Base-by-base conservation (phyloP, 139 green algal species). In the Tetradesmus obliquus region DNA sequence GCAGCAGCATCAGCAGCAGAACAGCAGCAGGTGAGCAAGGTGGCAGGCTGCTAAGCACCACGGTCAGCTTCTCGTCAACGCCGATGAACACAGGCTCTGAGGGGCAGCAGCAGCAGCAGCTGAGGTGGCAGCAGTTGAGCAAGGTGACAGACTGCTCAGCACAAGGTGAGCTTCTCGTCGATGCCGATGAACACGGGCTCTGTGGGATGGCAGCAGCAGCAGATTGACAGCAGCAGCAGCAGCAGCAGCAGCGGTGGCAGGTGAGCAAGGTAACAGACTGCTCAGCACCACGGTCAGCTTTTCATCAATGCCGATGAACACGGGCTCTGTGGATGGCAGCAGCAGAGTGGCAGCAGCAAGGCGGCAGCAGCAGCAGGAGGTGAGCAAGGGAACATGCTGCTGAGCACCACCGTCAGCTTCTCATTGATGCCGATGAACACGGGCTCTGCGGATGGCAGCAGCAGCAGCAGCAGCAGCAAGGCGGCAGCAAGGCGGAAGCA, bases 131-230 rank as follows among this genome's bases (percentile, higher is more conserved):
- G 32, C 32, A 45, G 32, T 45, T 45, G 32, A 45, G 32, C 32
- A 45, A 45, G 32, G 32, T 15, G 17, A 7, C 81, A 58, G 32
- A 45, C 32, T 98, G 95, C 97, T 97, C 55, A 99, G 94, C 58
- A 92, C 82, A 97, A 97, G 19, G 90, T 91, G 76, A 99, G 91
- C 92, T 98, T 98, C 93, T 99, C 97, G n/a, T 98, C 96, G 62
- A 98, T 95, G 19, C 91, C 86, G 15, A 97, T 93, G 15, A 95
- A 95, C 32, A 97, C 92, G 9, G 95, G 94, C 19, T 96, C 95
- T 80, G 88, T 24, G 88, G 85, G 51, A 91, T 13, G 5, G 72
- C 91, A 13, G 90, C 87, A 85, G 89, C 86, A 87, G 92, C 86
- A 19, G 32, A 45, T 45, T 45, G 32, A 74, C 71, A 72, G 76